Evolutionary conservation across 768 basidiomycete species (phyloP), one percentile per base, ranked within the genome.

Genomic region (Tylopilus sp.): DNA sequence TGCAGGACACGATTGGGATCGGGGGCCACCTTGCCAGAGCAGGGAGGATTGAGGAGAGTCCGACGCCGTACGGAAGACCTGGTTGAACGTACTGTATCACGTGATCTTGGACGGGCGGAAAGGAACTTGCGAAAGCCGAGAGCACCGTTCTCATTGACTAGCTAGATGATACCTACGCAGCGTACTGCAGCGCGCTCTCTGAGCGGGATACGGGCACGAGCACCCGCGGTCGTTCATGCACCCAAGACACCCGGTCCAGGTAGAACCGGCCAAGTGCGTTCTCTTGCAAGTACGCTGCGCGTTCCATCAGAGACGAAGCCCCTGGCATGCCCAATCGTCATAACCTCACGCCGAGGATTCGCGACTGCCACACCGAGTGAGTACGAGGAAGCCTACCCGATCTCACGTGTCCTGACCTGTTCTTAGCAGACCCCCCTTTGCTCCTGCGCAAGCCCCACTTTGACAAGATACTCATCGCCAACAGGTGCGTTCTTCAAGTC

Each of bases 391-490:
- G n/a, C 7, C 7, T 10, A n/a, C 17, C 42, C 9, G 28, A 24
- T 42, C 36, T 37, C 36, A 16, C 43, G 22, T n/a, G 8, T 16
- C 22, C 44, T 57, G 28, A 60, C 36, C 4, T 40, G 38, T 40
- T 41, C 14, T 25, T n/a, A 47, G 52, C 40, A 36, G 46, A 57
- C 40, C 30, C 6, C 26, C 40, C 51, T 14, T 42, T 53, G 14
- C 22, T 41, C 33, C 34, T 53, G 41, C 53, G 69, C 38, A 73
- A 69, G 30, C 82, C 87, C 11, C 86, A 87, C 59, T 92, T 93
- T 59, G 84, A 89, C 74, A 97, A 97, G 77, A 90, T 95, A 54
- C 78, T 97, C 22, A 84, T 97, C 52, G 93, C 93, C 0, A 97
- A 97, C 65, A 76, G 93, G 93, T 74, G 45, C 33, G 45, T 24